Percentiles rank a stretch among this genome's conserved stretches.
Conservation (phyloP, 306 rosid species). For the Heteromeles arbutifolia region DNA sequence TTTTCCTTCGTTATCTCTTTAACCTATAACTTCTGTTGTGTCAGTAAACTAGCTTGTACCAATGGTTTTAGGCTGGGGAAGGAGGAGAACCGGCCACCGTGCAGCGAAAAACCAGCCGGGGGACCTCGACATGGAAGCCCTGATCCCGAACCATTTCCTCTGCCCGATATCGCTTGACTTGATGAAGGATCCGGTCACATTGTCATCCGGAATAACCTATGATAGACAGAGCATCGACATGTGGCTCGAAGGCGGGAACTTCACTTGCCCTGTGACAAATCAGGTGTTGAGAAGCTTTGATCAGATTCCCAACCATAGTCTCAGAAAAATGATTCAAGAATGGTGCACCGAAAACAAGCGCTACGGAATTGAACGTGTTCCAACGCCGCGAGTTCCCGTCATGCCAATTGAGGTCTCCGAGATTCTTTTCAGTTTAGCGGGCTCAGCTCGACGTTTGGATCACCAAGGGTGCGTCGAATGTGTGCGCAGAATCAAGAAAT, state of each 20-base stretch:
- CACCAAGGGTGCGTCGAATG: slow-evolving; percentile 34
- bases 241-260: slow-evolving; percentile 67
- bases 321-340: slow-evolving; percentile 63
- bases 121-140: slow-evolving; percentile 27
- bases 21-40: not conserved
- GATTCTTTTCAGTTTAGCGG: slow-evolving; percentile 19
- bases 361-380: slow-evolving; percentile 54
- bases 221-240: slow-evolving; percentile 61
- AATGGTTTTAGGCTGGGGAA: slow-evolving; percentile 60
- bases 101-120: slow-evolving; percentile 7
- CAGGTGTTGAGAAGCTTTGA: slow-evolving; percentile 44
- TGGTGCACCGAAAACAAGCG: slow-evolving; percentile 56
- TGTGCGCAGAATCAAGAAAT: slow-evolving; percentile 34
- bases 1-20: not conserved
- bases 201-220: slow-evolving; percentile 69
- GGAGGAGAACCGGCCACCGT: slow-evolving; percentile 20
- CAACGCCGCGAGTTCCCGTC: slow-evolving; percentile 58
- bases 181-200: slow-evolving; percentile 81
- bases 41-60: not conserved
- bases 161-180: slow-evolving; percentile 69
- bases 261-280: slow-evolving; percentile 56
- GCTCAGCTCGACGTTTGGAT: slow-evolving; percentile 22
- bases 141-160: slow-evolving; percentile 47
- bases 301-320: slow-evolving; percentile 59
- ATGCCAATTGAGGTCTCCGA: slow-evolving; percentile 33